These are phyloP conservation scores for Buddleja alternifolia DNA, from an alignment of 257 asterid genomes.

Conservation along the genomic window DNA sequence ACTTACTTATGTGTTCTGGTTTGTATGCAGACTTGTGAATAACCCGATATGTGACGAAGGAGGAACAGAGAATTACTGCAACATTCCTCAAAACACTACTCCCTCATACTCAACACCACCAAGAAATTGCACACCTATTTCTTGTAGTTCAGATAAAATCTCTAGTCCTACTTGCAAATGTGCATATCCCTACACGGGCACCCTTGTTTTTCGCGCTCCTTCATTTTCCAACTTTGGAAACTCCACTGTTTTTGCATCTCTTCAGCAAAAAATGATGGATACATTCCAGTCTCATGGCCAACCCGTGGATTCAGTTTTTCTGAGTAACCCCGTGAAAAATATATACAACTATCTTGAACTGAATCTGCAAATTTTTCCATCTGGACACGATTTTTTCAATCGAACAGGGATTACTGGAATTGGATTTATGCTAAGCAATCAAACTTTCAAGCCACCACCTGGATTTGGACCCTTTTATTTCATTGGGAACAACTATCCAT, in stretches of 20 bases:
- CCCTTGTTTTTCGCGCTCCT: constrained; percentile 68
- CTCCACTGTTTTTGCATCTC: constrained; percentile 38
- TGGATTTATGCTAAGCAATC: constrained; percentile 76
- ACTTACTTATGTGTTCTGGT: not conserved
- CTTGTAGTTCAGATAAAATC: constrained; percentile 47
- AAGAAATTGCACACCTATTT: constrained; percentile 47
- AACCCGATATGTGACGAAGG: constrained; percentile 67
- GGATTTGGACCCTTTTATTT: constrained; percentile 76
- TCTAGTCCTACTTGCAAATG: constrained; percentile 80
- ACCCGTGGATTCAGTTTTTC: constrained; percentile 78
- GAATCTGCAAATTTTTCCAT: constrained; percentile 65
- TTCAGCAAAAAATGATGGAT: constrained; percentile 45
- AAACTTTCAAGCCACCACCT: constrained; percentile 75
- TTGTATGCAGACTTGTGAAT: constrained; percentile 53
- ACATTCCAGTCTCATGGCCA: constrained; percentile 44
- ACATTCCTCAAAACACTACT: constrained; percentile 31
- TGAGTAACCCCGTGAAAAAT: constrained; percentile 59
- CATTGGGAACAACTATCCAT: constrained; percentile 44
- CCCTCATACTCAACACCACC: constrained; percentile 53
- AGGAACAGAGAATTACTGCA: constrained; percentile 48
- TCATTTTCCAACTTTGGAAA: constrained; percentile 73
- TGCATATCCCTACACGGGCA: constrained; percentile 75
- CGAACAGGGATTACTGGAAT: constrained; percentile 58
- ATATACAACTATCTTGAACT: constrained; percentile 51
- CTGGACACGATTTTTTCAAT: constrained; percentile 56